These are phyloP conservation scores for Begonia fuchsioides DNA, from an alignment of 306 rosid species.

Conservation along the genomic window DNA sequence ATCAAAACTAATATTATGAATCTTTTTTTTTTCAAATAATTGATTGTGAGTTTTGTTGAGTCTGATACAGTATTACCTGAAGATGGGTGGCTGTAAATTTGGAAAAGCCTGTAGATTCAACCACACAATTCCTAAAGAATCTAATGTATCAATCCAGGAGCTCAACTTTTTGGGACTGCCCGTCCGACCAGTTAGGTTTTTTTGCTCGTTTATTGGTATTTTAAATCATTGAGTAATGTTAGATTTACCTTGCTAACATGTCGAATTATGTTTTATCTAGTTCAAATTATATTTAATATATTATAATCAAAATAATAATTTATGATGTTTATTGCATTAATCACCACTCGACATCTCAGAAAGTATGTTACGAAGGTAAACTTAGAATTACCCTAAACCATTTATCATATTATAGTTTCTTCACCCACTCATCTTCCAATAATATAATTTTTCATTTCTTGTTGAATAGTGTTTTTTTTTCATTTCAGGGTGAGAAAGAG, in stretches of 20 bases:
- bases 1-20: constrained; percentile 6
- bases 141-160: constrained; percentile 26
- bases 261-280: no score
- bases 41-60: constrained; percentile 8
- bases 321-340: no score
- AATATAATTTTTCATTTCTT: constrained; percentile 5
- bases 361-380: no score
- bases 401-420: no score
- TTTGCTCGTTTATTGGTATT: no score
- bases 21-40: background rate
- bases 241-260: no score
- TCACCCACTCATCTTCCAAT: constrained; percentile 1
- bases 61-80: constrained; percentile 60
- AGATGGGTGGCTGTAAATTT: constrained; percentile 78
- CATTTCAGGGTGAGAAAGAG: constrained; percentile 67
- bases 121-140: constrained; percentile 38
- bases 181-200: constrained; percentile 52
- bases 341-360: no score
- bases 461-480: constrained; percentile 5
- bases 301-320: no score
- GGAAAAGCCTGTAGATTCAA: constrained; percentile 73
- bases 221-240: no score
- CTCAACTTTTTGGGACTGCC: constrained; percentile 86
- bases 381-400: no score
- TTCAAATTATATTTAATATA: no score